These are phyloP conservation scores for Streptanthus diversifolius DNA, from an alignment of 345 rosid genomes.

Conservation along the genomic window DNA sequence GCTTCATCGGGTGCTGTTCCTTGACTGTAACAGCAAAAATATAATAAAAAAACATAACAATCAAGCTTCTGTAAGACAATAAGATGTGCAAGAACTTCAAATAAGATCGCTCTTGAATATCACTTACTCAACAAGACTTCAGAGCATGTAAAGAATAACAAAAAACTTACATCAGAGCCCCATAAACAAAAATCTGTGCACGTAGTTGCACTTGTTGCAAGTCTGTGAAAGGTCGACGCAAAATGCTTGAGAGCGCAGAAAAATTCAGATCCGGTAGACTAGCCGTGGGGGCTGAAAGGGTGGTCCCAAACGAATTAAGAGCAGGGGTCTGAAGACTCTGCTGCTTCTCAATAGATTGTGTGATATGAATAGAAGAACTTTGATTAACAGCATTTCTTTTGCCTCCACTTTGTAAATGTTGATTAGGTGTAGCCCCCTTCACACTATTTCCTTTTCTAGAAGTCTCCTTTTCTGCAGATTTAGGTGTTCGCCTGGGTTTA, in stretches of 20 bases:
- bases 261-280: constrained; percentile 70
- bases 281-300: constrained; percentile 46
- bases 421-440: constrained; percentile 43
- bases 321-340: constrained; percentile 45
- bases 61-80: constrained; percentile 15
- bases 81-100: neutral
- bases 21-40: constrained; percentile 55
- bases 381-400: constrained; percentile 40
- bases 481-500: constrained; percentile 68
- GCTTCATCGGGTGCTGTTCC: constrained; percentile 92
- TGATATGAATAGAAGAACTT: constrained; percentile 41
- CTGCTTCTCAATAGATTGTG: constrained; percentile 62
- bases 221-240: constrained; percentile 93
- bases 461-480: constrained; percentile 55
- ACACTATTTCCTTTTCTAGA: constrained; percentile 49
- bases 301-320: constrained; percentile 49
- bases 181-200: constrained; percentile 97
- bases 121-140: constrained; percentile 13
- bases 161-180: constrained; percentile 80
- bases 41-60: neutral
- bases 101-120: neutral
- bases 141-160: constrained; percentile 2
- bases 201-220: constrained; percentile 98
- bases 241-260: constrained; percentile 46
- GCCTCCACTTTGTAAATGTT: constrained; percentile 49